Evolutionary conservation across 108 stramenopile genomes (phyloP).

Genomic region (Fistulifera pelliculosa): DNA sequence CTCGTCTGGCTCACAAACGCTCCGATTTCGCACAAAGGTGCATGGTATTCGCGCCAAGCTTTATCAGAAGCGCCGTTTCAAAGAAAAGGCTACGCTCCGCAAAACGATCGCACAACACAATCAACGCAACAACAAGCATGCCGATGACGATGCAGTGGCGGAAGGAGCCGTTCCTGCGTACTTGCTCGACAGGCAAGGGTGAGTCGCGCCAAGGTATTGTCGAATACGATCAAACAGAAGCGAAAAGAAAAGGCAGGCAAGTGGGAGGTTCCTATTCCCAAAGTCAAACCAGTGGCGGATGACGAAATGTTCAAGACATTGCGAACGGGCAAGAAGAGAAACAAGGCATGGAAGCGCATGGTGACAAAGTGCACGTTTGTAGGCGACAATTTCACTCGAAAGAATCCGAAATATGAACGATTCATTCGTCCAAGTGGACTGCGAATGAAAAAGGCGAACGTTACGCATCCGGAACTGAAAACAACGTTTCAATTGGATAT

Average conservation of each 20-base stretch:
- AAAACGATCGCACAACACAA: slow-evolving; percentile 99
- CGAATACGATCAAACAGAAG: slow-evolving; percentile 99
- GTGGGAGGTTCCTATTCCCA: slow-evolving; percentile 98
- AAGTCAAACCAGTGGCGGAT: slow-evolving; percentile 98
- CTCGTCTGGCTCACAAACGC: slow-evolving; percentile 91
- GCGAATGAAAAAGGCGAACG: slow-evolving; percentile 97
- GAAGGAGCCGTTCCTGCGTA: slow-evolving; percentile 97
- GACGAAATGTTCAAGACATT: slow-evolving; percentile 99
- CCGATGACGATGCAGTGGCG: slow-evolving; percentile 90
- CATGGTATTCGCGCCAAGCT: slow-evolving; percentile 96
- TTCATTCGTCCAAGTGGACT: slow-evolving; percentile 97
- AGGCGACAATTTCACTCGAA: slow-evolving; percentile 95
- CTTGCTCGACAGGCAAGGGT: slow-evolving; percentile 96
- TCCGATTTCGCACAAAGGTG: slow-evolving; percentile 95
- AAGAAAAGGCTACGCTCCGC: slow-evolving; percentile 99
- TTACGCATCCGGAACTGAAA: slow-evolving; percentile 99
- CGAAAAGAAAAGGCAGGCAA: slow-evolving; percentile 99
- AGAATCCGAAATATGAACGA: slow-evolving; percentile 98
- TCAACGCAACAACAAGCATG: slow-evolving; percentile 91
- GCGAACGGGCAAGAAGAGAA: slow-evolving; percentile 83
- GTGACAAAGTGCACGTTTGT: slow-evolving; percentile 98
- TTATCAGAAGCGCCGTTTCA: slow-evolving; percentile 94
- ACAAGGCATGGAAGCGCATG: slow-evolving; percentile 98
- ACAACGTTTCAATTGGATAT: slow-evolving; percentile 98
- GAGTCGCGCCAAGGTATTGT: slow-evolving; percentile 94